phyloP scores from a whole-genome alignment of 805 yeast species.

The Tetrapisispora phaffii region DNA sequence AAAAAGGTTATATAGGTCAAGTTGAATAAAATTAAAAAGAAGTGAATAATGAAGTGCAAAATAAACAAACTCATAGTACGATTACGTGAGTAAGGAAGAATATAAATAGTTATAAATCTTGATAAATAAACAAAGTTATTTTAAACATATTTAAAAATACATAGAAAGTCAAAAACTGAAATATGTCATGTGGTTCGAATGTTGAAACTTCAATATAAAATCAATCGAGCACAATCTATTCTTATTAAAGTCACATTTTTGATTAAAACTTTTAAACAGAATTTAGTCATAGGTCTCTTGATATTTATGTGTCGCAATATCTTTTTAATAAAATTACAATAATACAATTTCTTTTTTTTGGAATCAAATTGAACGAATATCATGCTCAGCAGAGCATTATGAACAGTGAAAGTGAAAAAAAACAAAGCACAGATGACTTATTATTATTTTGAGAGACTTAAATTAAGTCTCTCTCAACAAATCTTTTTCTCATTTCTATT shows the following conservation, averaged over 20 bases:
- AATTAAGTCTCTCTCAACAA: constrained; percentile 31
- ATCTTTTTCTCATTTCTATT: constrained; percentile 34
- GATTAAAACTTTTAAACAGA: too few species aligned
- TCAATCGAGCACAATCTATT: neutral
- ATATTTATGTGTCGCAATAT: neutral
- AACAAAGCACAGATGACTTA: neutral
- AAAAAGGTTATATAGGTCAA: too few species aligned
- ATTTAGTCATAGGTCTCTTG: neutral
- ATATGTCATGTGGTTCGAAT: neutral
- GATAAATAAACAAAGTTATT: neutral
- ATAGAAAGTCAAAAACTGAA: neutral
- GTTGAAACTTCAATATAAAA: neutral
- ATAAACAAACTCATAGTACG: neutral
- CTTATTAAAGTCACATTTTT: too few species aligned
- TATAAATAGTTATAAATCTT: too few species aligned
- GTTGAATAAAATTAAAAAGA: too few species aligned
- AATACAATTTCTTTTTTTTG: neutral
- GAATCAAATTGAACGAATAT: neutral
- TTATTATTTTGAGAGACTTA: neutral
- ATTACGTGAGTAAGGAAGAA: neutral
- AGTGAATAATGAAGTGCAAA: too few species aligned
- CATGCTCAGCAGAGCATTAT: neutral
- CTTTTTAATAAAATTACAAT: neutral
- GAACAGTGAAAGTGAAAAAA: neutral
- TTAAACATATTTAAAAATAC: neutral